Conservation (phyloP, 371 early-diverging fungal species). For the Mortierella polycephala region DNA sequence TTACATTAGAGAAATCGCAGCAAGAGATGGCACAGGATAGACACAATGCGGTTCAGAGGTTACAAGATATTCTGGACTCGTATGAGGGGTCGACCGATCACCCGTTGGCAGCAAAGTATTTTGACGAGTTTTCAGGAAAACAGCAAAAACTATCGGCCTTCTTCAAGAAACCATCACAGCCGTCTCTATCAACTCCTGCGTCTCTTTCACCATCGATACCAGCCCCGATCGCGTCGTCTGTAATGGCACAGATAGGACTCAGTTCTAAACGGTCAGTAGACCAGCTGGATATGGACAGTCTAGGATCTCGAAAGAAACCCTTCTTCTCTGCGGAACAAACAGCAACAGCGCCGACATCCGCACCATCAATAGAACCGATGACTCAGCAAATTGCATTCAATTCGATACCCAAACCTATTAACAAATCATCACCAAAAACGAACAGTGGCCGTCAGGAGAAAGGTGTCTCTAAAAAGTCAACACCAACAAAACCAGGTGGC, state of each 20-base stretch:
- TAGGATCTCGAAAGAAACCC: background rate
- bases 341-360: background rate
- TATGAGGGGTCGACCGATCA: conserved; percentile 36
- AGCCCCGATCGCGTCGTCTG: no score
- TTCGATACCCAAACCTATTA: conserved; percentile 10
- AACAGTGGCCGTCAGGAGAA: background rate
- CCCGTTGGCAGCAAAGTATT: conserved; percentile 67
- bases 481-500: conserved; percentile 2
- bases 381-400: background rate
- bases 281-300: background rate
- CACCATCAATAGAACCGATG: background rate
- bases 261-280: background rate
- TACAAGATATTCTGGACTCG: conserved; percentile 38
- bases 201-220: background rate
- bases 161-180: conserved; percentile 32
- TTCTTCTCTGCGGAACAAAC: background rate
- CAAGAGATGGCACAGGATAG: conserved; percentile 18
- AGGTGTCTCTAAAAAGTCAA: conserved; percentile 13
- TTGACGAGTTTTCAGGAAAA: conserved; percentile 69
- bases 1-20: conserved; percentile 42
- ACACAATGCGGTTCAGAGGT: background rate
- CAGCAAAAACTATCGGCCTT: conserved; percentile 63
- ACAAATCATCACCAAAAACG: background rate
- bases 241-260: no score
- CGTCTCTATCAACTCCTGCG: background rate